phyloP scores from a whole-genome alignment of 2,329 filamentous ascomycete genomes.

The Acarospora socialis region DNA sequence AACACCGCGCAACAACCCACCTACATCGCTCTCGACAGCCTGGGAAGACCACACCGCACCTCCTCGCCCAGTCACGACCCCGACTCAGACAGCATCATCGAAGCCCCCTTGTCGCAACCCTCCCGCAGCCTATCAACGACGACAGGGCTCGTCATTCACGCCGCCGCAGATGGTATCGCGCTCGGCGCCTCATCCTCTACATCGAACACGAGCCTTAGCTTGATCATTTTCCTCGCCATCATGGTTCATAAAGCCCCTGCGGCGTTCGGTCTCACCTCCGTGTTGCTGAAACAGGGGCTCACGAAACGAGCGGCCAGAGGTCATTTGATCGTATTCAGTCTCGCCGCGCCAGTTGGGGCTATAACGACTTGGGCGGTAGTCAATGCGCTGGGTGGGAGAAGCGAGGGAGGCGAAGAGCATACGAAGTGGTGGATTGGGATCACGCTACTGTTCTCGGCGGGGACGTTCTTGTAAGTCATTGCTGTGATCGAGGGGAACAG shows the following conservation, averaged over 20 bases:
- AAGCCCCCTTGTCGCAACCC: conserved; percentile 39
- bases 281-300: conserved; percentile 79
- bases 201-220: conserved; percentile 58
- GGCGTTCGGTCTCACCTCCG: conserved; percentile 83
- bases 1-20: conserved; percentile 54
- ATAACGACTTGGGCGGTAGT: conserved; percentile 70
- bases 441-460: conserved; percentile 84
- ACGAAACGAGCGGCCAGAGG: conserved; percentile 72
- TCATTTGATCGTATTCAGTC: conserved; percentile 79
- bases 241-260: conserved; percentile 97
- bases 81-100: conserved; percentile 30
- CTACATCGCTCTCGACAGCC: conserved; percentile 71
- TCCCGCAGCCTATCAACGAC: conserved; percentile 66
- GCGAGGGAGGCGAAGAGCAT: conserved; percentile 40
- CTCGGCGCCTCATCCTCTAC: conserved; percentile 78
- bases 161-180: conserved; percentile 86
- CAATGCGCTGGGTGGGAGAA: conserved; percentile 52
- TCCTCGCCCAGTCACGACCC: conserved; percentile 27
- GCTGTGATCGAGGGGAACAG: too few relatives aligned
- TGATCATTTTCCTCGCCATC: conserved; percentile 90
- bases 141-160: conserved; percentile 87
- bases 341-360: conserved; percentile 79
- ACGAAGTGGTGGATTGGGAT: conserved; percentile 85
- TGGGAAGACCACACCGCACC: conserved; percentile 41
- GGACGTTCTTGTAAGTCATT: conserved; percentile 72